Base-by-base conservation (phyloP, 2,329 filamentous ascomycete genomes). In the Chaetoscypha palmicola region DNA sequence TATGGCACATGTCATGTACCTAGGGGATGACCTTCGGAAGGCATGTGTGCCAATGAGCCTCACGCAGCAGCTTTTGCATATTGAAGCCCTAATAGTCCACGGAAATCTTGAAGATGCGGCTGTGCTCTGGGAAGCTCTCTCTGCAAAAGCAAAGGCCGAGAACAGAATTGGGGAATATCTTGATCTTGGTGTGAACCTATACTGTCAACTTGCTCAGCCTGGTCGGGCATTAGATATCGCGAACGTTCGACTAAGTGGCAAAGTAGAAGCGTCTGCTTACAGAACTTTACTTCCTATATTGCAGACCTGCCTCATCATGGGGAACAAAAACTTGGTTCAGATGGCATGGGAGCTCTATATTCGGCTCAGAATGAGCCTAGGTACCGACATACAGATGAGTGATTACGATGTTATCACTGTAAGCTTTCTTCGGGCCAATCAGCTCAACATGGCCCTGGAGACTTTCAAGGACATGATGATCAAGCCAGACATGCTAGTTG, bases 381-480 rank as follows among this genome's bases (percentile, higher is more conserved):
- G 75, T 1, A 59, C 70, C 19, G 64, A 71, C 1, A 82, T 89
- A 66, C 75, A 70, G 2, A 79, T 90, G 57, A 67, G 78, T 14
- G 84, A 94, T 58, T 94, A 90, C 55, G 88, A 94, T 60, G 69
- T 75, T 48, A 73, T 90, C 26, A 80, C 83, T 36, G 73, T 82
- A 16, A 76, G 76, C 34, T 86, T 94, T 57, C 66, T 95, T 20
- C 70, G 79, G 17, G 73, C 77, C 5, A 76, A 79, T 41, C 72
- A 81, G 46, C 70, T 77, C 4, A 75, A 83, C 47, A 73, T 81
- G 47, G 86, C 86, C 1, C 72, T 91, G 43, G 77, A 79, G 41
- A 78, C 87, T 0, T 94, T 94, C 62, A 86, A 83, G 54, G 87
- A 95, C 61, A 94, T 95, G 88, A 89, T 94, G 79, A 53, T 62